A percentile compares a stretch with the other conserved stretches of the same genome.
Evolutionary conservation across 2,329 filamentous ascomycete species (phyloP).

Genomic region (Zymoseptoria crescenta): DNA sequence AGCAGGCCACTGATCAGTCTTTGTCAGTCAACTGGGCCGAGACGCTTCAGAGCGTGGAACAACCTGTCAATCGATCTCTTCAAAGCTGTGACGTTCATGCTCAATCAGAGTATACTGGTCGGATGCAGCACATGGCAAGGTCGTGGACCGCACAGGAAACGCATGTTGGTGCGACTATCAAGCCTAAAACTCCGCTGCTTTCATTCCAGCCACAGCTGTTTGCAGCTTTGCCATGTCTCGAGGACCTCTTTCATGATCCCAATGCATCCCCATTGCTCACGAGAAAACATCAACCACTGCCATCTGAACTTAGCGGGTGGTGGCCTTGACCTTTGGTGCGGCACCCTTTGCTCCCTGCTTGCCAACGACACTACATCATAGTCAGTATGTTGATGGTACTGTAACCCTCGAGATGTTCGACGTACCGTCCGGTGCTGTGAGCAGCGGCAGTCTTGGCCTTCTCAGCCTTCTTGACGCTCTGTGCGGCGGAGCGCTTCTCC

Average conservation of each 20-base stretch:
- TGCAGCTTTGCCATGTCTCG: slow-evolving; percentile 1
- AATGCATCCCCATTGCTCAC: slow-evolving; percentile 2
- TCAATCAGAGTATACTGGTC: background rate
- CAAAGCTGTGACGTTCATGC: background rate
- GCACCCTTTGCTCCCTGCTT: slow-evolving; percentile 97
- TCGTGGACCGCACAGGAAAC: background rate
- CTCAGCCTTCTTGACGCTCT: slow-evolving; percentile 95
- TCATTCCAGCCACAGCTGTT: slow-evolving; percentile 1
- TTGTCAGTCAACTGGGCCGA: too few species aligned
- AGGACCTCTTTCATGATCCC: background rate
- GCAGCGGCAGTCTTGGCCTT: slow-evolving; percentile 93
- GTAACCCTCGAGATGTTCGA: background rate
- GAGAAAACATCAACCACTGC: slow-evolving; percentile 2
- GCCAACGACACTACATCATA: slow-evolving; percentile 57
- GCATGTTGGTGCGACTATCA: slow-evolving; percentile 10
- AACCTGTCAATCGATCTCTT: background rate
- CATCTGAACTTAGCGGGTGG: slow-evolving; percentile 61
- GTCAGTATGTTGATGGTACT: slow-evolving; percentile 4
- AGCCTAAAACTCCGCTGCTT: slow-evolving; percentile 9
- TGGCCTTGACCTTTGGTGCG: slow-evolving; percentile 74
- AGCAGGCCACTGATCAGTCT: background rate
- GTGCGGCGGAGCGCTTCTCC: slow-evolving; percentile 88
- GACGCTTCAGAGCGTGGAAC: too few species aligned
- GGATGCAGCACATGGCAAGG: background rate
- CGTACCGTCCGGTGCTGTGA: slow-evolving; percentile 54